phyloP scores from a whole-genome alignment of 2,329 filamentous ascomycete species.

The Cercospora janseana region DNA sequence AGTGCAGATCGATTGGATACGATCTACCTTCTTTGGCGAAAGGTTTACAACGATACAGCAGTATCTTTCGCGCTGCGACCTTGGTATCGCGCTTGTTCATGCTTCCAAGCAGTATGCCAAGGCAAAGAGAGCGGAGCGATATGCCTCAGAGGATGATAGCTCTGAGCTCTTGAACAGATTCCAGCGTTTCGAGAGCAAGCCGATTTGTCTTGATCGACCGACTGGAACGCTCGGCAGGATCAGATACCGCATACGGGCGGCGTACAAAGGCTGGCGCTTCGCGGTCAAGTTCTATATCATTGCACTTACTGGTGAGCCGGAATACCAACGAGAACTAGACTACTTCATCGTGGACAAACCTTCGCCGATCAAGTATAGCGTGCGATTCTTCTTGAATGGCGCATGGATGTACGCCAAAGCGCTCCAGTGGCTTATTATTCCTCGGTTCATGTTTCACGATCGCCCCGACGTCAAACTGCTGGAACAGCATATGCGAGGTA shows the following conservation, averaged over 20 bases:
- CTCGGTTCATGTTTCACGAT: constrained; percentile 9
- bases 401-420: constrained; percentile 13
- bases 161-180: constrained; percentile 7
- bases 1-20: constrained; percentile 3
- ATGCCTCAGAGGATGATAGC: not conserved
- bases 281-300: constrained; percentile 16
- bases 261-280: constrained; percentile 14
- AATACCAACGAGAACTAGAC: constrained; percentile 14
- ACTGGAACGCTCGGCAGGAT: constrained; percentile 7
- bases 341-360: constrained; percentile 13
- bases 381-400: constrained; percentile 9
- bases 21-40: constrained; percentile 3
- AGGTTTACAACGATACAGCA: constrained; percentile 3
- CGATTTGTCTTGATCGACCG: constrained; percentile 4
- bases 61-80: constrained; percentile 6
- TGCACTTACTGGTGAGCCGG: constrained; percentile 12
- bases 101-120: constrained; percentile 7
- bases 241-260: constrained; percentile 7
- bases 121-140: not conserved
- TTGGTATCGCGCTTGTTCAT: not conserved
- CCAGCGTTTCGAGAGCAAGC: constrained; percentile 1
- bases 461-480: constrained; percentile 6
- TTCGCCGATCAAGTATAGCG: not conserved
- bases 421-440: constrained; percentile 12
- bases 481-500: constrained; percentile 13